Evolutionary conservation across 2,329 filamentous ascomycete species (phyloP).

Genomic region (Pseudocercospora cruenta): DNA sequence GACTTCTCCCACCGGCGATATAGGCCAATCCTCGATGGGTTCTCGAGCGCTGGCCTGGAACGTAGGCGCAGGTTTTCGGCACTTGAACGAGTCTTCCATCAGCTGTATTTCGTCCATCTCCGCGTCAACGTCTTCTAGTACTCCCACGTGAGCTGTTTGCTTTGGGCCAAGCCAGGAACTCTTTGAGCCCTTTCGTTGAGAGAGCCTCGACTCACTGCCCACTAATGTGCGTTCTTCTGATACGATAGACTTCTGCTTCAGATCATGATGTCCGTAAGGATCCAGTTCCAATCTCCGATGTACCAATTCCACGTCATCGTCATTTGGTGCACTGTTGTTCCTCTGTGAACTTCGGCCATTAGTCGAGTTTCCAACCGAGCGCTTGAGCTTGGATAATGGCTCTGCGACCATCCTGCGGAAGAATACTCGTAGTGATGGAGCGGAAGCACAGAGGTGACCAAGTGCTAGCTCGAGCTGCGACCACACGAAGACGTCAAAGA

Average conservation of each 20-base stretch:
- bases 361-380: not conserved
- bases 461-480: slow-evolving; percentile 47
- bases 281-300: not conserved
- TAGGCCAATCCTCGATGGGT: not conserved
- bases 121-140: not conserved
- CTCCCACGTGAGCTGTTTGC: not conserved
- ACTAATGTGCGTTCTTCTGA: not conserved
- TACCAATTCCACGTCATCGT: not conserved
- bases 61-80: not conserved
- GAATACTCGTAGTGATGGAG: slow-evolving; percentile 44
- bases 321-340: not conserved
- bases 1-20: not conserved
- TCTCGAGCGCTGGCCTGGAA: not conserved
- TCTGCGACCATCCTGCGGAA: slow-evolving; percentile 15
- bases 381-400: slow-evolving; percentile 4
- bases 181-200: not conserved
- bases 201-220: not conserved
- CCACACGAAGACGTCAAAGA: slow-evolving; percentile 45
- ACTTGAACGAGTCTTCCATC: not conserved
- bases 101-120: not conserved
- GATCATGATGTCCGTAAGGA: not conserved
- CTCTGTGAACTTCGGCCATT: not conserved
- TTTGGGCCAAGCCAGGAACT: not conserved
- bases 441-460: slow-evolving; percentile 48
- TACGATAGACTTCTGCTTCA: not conserved